A percentile compares a stretch with the other conserved stretches of the same genome.
Evolutionary conservation across 176 grass and related monocot species (phyloP).

Genomic region (Aegilops tauschii): DNA sequence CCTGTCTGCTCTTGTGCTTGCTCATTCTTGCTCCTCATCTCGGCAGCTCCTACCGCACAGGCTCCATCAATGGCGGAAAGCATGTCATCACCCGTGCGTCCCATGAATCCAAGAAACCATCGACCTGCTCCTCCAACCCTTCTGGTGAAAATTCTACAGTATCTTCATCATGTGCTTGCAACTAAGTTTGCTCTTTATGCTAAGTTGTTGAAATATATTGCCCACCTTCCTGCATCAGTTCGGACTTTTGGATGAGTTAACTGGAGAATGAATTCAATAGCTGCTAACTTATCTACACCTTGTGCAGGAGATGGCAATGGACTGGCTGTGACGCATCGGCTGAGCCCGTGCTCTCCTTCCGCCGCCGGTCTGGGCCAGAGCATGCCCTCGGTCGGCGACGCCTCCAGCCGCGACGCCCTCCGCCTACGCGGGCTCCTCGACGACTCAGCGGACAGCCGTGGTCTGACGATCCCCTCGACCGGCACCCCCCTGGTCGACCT

Average conservation of each 20-base stretch:
- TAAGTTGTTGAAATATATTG: background rate
- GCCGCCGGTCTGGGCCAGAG: background rate
- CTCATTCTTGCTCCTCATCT: background rate
- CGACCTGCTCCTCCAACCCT: background rate
- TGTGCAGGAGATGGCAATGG: background rate
- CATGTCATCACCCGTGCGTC: background rate
- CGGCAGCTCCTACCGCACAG: background rate
- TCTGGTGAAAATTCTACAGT: background rate
- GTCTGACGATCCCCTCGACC: background rate
- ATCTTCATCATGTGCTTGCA: background rate
- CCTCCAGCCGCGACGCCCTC: background rate
- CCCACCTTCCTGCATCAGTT: too few species aligned
- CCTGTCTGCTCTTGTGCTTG: background rate
- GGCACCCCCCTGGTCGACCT: background rate
- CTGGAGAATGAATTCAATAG: too few species aligned
- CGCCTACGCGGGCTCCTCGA: background rate
- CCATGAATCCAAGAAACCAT: background rate
- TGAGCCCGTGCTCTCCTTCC: conserved; percentile 3
- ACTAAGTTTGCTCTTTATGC: background rate
- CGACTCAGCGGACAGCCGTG: background rate
- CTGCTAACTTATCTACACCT: background rate
- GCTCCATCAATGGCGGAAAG: background rate
- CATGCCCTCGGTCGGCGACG: background rate
- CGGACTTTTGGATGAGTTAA: too few species aligned
- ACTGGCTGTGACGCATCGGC: background rate